Percentiles rank a stretch among this genome's conserved stretches.
phyloP scores from a whole-genome alignment of 164 flowering plant genomes.

The Platanus orientalis region DNA sequence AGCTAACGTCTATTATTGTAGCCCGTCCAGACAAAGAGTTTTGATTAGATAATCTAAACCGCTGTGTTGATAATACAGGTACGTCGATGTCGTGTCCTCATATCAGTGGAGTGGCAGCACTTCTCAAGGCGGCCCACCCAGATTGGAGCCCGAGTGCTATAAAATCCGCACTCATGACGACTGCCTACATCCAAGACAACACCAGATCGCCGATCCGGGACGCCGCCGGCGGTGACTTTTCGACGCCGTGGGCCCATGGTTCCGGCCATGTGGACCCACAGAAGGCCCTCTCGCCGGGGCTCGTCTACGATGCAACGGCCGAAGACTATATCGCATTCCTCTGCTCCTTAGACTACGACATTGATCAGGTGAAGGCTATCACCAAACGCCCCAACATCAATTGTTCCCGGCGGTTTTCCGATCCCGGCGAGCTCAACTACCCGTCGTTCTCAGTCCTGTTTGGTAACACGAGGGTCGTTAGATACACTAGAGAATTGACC shows the following conservation, averaged over 20 bases:
- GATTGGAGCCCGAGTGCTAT: conserved; percentile 74
- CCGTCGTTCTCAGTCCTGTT: conserved; percentile 64
- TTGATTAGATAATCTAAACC: too few species aligned
- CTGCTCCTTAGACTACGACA: conserved; percentile 51
- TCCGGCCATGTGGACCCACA: conserved; percentile 64
- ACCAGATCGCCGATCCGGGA: conserved; percentile 46
- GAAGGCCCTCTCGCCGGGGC: conserved; percentile 63
- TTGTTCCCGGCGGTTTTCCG: conserved; percentile 33
- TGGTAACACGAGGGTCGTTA: conserved; percentile 31
- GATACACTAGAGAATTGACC: conserved; percentile 50
- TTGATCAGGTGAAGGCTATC: conserved; percentile 27
- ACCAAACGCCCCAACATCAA: conserved; percentile 37
- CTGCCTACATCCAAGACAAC: conserved; percentile 59
- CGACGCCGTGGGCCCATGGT: conserved; percentile 60
- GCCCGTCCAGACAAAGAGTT: too few species aligned
- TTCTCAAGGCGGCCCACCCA: conserved; percentile 67
- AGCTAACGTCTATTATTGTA: not conserved
- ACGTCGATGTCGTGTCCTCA: conserved; percentile 85
- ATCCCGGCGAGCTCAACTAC: conserved; percentile 58
- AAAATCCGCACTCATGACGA: conserved; percentile 75
- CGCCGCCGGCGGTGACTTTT: conserved; percentile 29
- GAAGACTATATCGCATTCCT: conserved; percentile 48
- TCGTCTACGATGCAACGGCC: conserved; percentile 47
- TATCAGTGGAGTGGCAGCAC: conserved; percentile 61
- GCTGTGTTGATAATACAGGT: conserved; percentile 26